Conservation (phyloP, 2,329 filamentous ascomycete species). For the Neoscytalidium dimidiatum region DNA sequence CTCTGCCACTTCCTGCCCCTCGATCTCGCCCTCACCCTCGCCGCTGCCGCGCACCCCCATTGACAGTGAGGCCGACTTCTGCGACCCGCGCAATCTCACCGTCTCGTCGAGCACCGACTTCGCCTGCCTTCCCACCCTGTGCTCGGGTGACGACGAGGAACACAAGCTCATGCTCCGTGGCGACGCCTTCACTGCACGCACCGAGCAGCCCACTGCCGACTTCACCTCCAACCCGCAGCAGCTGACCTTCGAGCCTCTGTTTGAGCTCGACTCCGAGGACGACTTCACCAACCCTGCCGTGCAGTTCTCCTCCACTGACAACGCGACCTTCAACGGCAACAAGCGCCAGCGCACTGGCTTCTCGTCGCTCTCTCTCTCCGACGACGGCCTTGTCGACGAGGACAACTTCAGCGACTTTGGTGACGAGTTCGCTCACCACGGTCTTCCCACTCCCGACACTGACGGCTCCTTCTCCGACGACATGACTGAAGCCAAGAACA, state of each 20-base stretch:
- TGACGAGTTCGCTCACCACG: constrained; percentile 63
- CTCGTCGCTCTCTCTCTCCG: constrained; percentile 62
- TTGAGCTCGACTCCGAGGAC: constrained; percentile 88
- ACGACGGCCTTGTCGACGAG: constrained; percentile 76
- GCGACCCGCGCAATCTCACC: constrained; percentile 87
- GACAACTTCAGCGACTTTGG: constrained; percentile 77
- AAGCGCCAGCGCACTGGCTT: constrained; percentile 75
- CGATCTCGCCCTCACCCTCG: constrained; percentile 83
- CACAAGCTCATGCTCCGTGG: constrained; percentile 54
- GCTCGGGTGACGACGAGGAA: constrained; percentile 65
- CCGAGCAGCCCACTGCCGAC: constrained; percentile 39
- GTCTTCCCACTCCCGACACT: constrained; percentile 64
- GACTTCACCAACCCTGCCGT: constrained; percentile 78
- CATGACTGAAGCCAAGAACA: constrained; percentile 28
- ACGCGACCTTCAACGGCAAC: constrained; percentile 60
- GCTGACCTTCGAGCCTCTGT: constrained; percentile 82
- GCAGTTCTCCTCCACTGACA: constrained; percentile 63
- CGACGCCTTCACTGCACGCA: constrained; percentile 38
- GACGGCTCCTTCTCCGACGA: constrained; percentile 42
- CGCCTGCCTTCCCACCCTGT: constrained; percentile 63
- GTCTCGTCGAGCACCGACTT: constrained; percentile 67
- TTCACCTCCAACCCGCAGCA: constrained; percentile 56
- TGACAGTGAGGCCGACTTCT: constrained; percentile 79
- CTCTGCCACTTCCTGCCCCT: constrained; percentile 74
- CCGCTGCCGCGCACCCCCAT: constrained; percentile 71